A percentile compares a stretch with the other conserved stretches of the same genome.
These are phyloP conservation scores for Globisporangium carolinianum DNA, from an alignment of 352 stramenopile genomes.

Conservation along the genomic window DNA sequence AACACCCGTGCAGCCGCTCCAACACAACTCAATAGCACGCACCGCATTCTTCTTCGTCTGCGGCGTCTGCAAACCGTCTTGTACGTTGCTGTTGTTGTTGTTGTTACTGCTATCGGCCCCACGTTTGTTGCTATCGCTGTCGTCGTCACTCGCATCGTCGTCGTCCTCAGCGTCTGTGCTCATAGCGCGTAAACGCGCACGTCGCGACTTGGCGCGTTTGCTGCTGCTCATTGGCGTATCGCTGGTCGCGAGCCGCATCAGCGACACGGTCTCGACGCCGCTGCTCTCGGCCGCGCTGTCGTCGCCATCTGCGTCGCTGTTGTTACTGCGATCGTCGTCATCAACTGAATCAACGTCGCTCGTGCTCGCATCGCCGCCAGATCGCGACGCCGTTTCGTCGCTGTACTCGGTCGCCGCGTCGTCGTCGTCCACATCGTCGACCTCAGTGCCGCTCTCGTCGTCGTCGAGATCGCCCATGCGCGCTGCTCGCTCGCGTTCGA, in stretches of 20 bases:
- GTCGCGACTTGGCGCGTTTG: too few species aligned
- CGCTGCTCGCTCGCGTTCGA: slow-evolving; percentile 15
- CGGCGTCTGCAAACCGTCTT: not conserved
- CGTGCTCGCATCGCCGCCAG: slow-evolving; percentile 4
- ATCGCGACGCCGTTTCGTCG: not conserved
- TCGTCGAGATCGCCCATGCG: slow-evolving; percentile 13
- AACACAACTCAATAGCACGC: not conserved
- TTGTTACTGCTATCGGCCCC: not conserved
- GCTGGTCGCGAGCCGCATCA: slow-evolving; percentile 6
- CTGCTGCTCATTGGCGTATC: slow-evolving; percentile 1
- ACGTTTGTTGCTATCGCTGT: not conserved
- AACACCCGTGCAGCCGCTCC: not conserved
- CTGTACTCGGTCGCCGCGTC: slow-evolving; percentile 3
- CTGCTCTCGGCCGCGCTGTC: slow-evolving; percentile 12
- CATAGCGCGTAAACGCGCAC: not conserved
- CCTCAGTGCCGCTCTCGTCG: slow-evolving; percentile 14
- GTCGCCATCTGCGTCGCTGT: slow-evolving; percentile 18
- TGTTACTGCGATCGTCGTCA: slow-evolving; percentile 2
- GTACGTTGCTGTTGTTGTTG: not conserved
- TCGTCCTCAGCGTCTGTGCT: slow-evolving; percentile 8
- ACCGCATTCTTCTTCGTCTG: not conserved
- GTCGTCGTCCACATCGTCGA: slow-evolving; percentile 6
- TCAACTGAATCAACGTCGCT: not conserved
- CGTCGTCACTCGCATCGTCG: slow-evolving; percentile 1
- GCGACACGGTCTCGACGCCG: slow-evolving; percentile 14